Evolutionary conservation across 768 basidiomycete species (phyloP).

Genomic region (Brasilioporus rufonigricans): DNA sequence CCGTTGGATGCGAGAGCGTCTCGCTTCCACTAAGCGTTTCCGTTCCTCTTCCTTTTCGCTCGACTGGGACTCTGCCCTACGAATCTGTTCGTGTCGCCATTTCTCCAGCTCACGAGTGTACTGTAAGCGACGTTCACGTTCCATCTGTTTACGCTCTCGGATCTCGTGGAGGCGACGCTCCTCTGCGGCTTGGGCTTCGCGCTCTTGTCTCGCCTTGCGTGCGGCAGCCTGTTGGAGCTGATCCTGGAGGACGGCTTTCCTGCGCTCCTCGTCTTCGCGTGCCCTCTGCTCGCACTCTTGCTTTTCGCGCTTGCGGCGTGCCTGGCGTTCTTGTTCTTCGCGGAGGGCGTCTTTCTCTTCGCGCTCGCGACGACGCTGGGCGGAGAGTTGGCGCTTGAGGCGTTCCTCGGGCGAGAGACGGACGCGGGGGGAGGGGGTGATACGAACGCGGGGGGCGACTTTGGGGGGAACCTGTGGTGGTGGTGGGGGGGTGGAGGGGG

Average conservation of each 20-base stretch:
- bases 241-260: slow-evolving; percentile 45
- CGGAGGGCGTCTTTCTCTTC: slow-evolving; percentile 43
- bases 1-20: slow-evolving; percentile 40
- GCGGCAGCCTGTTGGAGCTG: slow-evolving; percentile 35
- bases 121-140: slow-evolving; percentile 47
- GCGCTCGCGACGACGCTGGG: slow-evolving; percentile 21
- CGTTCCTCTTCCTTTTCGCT: slow-evolving; percentile 44
- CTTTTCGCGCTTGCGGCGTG: slow-evolving; percentile 20
- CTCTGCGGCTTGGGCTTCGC: slow-evolving; percentile 44
- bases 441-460: background rate
- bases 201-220: slow-evolving; percentile 37
- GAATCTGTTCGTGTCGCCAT: slow-evolving; percentile 51
- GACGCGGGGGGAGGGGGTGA: slow-evolving; percentile 7
- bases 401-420: slow-evolving; percentile 27
- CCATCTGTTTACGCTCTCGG: slow-evolving; percentile 45
- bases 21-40: slow-evolving; percentile 38
- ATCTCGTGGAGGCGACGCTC: slow-evolving; percentile 42
- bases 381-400: slow-evolving; percentile 20
- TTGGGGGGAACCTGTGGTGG: slow-evolving; percentile 5
- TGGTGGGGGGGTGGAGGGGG: slow-evolving; percentile 4
- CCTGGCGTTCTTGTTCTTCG: slow-evolving; percentile 46
- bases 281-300: slow-evolving; percentile 20
- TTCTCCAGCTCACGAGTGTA: slow-evolving; percentile 50
- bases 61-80: slow-evolving; percentile 43
- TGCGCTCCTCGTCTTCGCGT: slow-evolving; percentile 42